Evolutionary conservation across 2,329 filamentous ascomycete genomes (phyloP).

Genomic region (Didymosphaeria variabile): DNA sequence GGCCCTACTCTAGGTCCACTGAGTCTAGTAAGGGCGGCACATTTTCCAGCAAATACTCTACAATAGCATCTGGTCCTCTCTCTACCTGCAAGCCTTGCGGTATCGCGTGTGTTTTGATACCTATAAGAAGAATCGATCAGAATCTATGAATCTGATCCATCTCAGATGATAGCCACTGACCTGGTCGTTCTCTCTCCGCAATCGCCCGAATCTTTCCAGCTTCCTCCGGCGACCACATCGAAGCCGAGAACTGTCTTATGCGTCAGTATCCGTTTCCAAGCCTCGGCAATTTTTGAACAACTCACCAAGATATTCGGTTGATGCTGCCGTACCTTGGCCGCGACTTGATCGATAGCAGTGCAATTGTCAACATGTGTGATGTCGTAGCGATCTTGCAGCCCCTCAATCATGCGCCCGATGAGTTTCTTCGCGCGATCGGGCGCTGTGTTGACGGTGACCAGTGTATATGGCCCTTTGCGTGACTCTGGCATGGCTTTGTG

Average conservation of each 20-base stretch:
- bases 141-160: not conserved
- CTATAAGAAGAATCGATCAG: conserved; percentile 7
- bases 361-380: conserved; percentile 71
- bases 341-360: conserved; percentile 65
- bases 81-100: conserved; percentile 64
- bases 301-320: conserved; percentile 65
- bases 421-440: conserved; percentile 71
- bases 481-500: conserved; percentile 4
- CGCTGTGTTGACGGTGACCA: conserved; percentile 74
- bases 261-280: not conserved
- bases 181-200: conserved; percentile 56
- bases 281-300: not conserved
- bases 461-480: conserved; percentile 63
- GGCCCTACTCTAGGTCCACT: not conserved
- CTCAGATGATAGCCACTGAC: not conserved
- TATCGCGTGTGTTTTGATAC: conserved; percentile 62
- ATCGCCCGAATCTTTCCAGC: conserved; percentile 56
- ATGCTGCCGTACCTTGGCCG: conserved; percentile 60
- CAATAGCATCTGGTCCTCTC: conserved; percentile 64
- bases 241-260: conserved; percentile 66
- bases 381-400: conserved; percentile 69
- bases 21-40: conserved; percentile 46
- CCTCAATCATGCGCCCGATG: conserved; percentile 68
- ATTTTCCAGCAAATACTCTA: conserved; percentile 60
- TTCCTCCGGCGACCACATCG: conserved; percentile 65